Percentiles rank a stretch among this genome's conserved stretches.
phyloP scores from a whole-genome alignment of 106 monocot species.

The Allium cepa region DNA sequence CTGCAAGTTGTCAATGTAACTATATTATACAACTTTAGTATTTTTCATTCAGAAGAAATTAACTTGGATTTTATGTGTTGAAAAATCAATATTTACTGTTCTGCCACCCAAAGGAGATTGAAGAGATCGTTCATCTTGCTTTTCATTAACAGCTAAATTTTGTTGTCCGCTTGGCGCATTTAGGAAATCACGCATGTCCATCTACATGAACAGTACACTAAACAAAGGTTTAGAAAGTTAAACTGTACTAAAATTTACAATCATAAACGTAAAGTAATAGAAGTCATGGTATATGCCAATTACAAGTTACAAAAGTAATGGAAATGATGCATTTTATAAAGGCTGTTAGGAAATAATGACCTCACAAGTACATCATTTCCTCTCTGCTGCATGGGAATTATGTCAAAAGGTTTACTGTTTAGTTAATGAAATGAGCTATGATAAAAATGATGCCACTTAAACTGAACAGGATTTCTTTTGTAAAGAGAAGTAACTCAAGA shows the following conservation, averaged over 20 bases:
- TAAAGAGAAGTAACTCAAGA: too few species aligned
- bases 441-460: too few species aligned
- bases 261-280: background rate
- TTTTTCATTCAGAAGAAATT: background rate
- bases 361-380: too few species aligned
- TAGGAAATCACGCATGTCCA: slow-evolving; percentile 89
- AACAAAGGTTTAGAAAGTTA: background rate
- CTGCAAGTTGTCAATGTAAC: slow-evolving; percentile 24
- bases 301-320: too few species aligned
- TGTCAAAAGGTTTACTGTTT: too few species aligned
- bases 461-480: too few species aligned
- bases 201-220: slow-evolving; percentile 14
- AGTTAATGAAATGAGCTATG: too few species aligned
- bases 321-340: too few species aligned
- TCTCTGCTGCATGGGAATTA: too few species aligned
- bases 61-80: background rate
- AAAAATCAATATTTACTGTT: slow-evolving; percentile 32
- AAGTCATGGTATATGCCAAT: too few species aligned
- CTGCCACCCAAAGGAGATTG: slow-evolving; percentile 75
- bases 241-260: background rate
- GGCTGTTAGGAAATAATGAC: too few species aligned
- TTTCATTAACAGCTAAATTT: slow-evolving; percentile 34
- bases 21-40: background rate
- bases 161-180: slow-evolving; percentile 78
- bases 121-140: slow-evolving; percentile 41